Evolutionary conservation across 306 rosid genomes (phyloP).

Genomic region (Morella rubra): DNA sequence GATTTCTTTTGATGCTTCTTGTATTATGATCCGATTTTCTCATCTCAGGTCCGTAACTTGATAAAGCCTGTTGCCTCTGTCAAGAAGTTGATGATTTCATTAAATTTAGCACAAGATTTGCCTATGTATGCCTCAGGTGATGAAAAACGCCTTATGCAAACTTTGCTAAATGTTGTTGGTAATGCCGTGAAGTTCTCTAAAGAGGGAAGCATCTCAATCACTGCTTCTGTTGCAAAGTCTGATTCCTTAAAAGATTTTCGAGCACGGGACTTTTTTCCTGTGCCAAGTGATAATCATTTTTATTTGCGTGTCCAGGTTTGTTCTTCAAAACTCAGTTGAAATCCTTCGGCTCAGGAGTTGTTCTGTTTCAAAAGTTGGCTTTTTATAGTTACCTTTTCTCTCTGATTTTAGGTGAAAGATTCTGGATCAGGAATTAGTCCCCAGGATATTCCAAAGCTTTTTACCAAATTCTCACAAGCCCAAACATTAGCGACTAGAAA

Average conservation of each 20-base stretch:
- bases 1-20: slow-evolving; percentile 27
- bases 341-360: slow-evolving; percentile 19
- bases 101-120: slow-evolving; percentile 69
- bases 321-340: slow-evolving; percentile 30
- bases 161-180: slow-evolving; percentile 80
- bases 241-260: slow-evolving; percentile 76
- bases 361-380: slow-evolving; percentile 13
- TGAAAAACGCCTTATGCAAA: slow-evolving; percentile 90
- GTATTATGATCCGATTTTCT: slow-evolving; percentile 25
- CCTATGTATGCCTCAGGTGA: slow-evolving; percentile 76
- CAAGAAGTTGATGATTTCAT: slow-evolving; percentile 64
- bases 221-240: slow-evolving; percentile 65
- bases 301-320: slow-evolving; percentile 88
- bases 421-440: slow-evolving; percentile 82
- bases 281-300: slow-evolving; percentile 72
- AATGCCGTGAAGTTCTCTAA: slow-evolving; percentile 96
- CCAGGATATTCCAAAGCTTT: slow-evolving; percentile 79
- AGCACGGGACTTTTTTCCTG: slow-evolving; percentile 64
- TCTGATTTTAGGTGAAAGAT: slow-evolving; percentile 70
- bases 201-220: slow-evolving; percentile 72
- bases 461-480: slow-evolving; percentile 81
- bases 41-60: slow-evolving; percentile 76
- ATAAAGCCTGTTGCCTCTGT: slow-evolving; percentile 87
- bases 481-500: slow-evolving; percentile 65
- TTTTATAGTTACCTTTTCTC: slow-evolving; percentile 2